Percentiles rank a stretch among this genome's conserved stretches.
Evolutionary conservation across 2,329 filamentous ascomycete genomes (phyloP).

Genomic region (Metarhizium brunneum): DNA sequence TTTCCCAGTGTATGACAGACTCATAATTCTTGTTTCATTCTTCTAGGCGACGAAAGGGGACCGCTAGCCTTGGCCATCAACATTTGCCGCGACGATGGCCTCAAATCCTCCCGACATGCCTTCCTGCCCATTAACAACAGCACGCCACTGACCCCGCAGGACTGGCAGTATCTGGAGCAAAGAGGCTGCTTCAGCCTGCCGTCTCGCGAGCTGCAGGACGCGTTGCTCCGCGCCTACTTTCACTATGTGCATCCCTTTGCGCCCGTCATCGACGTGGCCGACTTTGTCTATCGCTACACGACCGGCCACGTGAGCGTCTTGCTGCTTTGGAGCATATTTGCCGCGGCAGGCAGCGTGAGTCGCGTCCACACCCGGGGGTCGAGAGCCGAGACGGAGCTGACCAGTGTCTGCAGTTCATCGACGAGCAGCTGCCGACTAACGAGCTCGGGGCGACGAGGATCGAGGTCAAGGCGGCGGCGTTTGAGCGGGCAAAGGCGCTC

Average conservation of each 20-base stretch:
- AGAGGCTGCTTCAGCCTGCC: conserved; percentile 12
- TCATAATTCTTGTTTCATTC: neutral
- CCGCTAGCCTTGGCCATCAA: neutral
- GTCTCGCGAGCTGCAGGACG: conserved; percentile 6
- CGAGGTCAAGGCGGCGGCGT: conserved; percentile 9
- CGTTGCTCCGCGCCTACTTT: conserved; percentile 14
- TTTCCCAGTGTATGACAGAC: no score
- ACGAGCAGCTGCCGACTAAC: conserved; percentile 2
- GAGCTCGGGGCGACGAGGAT: conserved; percentile 2
- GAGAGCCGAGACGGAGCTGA: no score
- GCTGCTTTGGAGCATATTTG: conserved; percentile 20
- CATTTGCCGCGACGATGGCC: neutral
- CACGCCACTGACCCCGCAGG: neutral
- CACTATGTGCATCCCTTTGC: conserved; percentile 16
- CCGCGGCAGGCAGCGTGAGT: conserved; percentile 21
- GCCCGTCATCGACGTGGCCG: conserved; percentile 13
- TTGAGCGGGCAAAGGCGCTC: conserved; percentile 9
- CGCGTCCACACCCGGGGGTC: no score
- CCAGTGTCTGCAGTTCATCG: conserved; percentile 4
- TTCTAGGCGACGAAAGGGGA: neutral
- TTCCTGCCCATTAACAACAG: neutral
- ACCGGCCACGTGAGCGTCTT: conserved; percentile 10
- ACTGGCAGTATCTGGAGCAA: neutral
- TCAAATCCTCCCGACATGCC: neutral
- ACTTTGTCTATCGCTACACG: conserved; percentile 11